Conservation (phyloP, 208 protist species). For the Leishmania turanica region DNA sequence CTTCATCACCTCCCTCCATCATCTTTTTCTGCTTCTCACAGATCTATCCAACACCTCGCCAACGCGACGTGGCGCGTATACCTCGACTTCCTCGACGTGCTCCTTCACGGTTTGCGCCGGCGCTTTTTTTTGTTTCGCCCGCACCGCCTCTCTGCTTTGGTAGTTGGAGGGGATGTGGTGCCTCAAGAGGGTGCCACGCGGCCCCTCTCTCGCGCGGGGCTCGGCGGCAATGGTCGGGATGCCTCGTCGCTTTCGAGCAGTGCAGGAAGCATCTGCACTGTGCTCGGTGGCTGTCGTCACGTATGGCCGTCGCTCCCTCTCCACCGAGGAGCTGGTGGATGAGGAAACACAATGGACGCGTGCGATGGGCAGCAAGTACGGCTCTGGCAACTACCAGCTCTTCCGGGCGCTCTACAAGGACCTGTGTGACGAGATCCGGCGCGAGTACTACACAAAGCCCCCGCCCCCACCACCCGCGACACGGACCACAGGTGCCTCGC, state of each 20-base stretch:
- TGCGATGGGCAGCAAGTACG: slow-evolving; percentile 62
- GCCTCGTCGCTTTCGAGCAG: background rate
- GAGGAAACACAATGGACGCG: slow-evolving; percentile 42
- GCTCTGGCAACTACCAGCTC: slow-evolving; percentile 67
- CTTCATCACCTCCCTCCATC: background rate
- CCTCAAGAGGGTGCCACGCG: background rate
- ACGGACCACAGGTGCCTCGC: background rate
- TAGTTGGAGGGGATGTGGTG: background rate
- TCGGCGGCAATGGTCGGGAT: background rate
- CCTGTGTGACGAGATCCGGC: slow-evolving; percentile 78
- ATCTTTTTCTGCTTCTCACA: background rate
- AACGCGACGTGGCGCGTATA: background rate
- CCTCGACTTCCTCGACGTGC: background rate
- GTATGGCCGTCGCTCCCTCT: slow-evolving; percentile 9
- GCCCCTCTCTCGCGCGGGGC: background rate
- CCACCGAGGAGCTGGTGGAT: slow-evolving; percentile 24
- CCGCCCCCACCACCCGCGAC: slow-evolving; percentile 47
- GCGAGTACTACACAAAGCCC: slow-evolving; percentile 68
- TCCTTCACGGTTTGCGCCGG: too few relatives aligned
- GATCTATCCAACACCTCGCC: too few relatives aligned
- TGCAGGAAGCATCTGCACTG: background rate
- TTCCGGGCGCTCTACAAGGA: slow-evolving; percentile 85
- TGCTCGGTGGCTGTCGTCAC: background rate
- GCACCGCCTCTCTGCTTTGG: background rate
- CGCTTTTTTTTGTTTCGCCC: background rate